Evolutionary conservation across 805 yeast genomes (phyloP).

Genomic region (Candida suzukii): DNA sequence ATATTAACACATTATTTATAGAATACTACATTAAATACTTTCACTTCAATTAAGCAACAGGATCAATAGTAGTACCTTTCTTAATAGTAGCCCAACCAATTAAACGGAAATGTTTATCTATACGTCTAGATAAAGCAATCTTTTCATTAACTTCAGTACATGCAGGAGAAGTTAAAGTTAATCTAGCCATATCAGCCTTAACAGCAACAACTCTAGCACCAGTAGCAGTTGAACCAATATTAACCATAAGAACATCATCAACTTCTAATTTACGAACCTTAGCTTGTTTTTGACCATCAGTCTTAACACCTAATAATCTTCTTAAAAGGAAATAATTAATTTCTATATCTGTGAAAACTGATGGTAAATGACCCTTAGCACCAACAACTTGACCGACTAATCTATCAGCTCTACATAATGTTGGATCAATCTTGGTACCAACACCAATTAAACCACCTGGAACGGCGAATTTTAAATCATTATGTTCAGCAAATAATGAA

Average conservation of each 20-base stretch:
- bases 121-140: conserved; percentile 97
- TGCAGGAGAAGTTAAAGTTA: conserved; percentile 94
- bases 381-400: conserved; percentile 99
- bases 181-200: conserved; percentile 98
- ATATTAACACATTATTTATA: neutral
- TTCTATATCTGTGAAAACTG: conserved; percentile 94
- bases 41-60: conserved; percentile 28
- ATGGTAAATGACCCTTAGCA: conserved; percentile 92
- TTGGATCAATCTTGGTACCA: conserved; percentile 98
- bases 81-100: conserved; percentile 99
- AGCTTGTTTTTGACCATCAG: conserved; percentile 95
- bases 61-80: conserved; percentile 86
- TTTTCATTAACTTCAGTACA: conserved; percentile 98
- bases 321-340: conserved; percentile 94
- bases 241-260: conserved; percentile 97
- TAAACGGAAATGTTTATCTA: conserved; percentile 99
- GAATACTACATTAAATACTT: neutral
- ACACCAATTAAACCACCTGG: conserved; percentile 99
- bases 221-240: conserved; percentile 98
- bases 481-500: conserved; percentile 94
- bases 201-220: conserved; percentile 99
- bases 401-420: conserved; percentile 98
- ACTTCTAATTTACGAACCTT: conserved; percentile 91
- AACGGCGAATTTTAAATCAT: conserved; percentile 95
- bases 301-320: conserved; percentile 96